Base-by-base conservation (phyloP, 352 stramenopile genomes). In the Phytophthora citrophthora region DNA sequence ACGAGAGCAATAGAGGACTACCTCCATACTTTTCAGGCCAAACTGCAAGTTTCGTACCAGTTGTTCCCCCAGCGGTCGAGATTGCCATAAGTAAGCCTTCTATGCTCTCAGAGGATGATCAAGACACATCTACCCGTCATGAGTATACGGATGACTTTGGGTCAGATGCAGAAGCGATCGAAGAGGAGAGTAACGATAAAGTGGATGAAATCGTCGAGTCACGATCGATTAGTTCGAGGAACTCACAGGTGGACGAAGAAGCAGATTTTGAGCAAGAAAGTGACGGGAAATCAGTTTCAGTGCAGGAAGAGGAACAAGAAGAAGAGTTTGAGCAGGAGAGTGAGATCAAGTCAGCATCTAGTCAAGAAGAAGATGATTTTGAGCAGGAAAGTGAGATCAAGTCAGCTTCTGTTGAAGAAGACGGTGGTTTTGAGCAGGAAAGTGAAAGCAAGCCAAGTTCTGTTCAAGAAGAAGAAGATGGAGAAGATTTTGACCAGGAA, bases 261-360 rank as follows among this genome's bases (percentile, higher is more conserved):
- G 47, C 51, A 34, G 40, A 46, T 5, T 32, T 52, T 24, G 53
- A 52, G 41, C 27, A 52, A 46, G 29, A 31, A 38, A 49, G 29
- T 3, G 40, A 68, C 11, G 51, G 41, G 15, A 32, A 51, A 8
- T 9, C 32, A 32, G 10, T 46, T 7, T 61, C 20, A 20, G 20
- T 41, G 6, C 20, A 36, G 16, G 52, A 61, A 15, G 59, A 59
- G 36, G 60, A 61, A 26, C 26, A 29, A 29, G 26, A 29, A 0
- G 72, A 89, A 8, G 78, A 78, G 3, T 89, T 89, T 23, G 59
- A 59, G 11, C 75, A 70, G 3, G 62, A 64, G 0, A 72, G 65
- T 13, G 58, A 72, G 39, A 41, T 13, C 15, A 29, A 29, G 6
- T 29, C 26, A 29, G 4, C 26, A 8, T 29, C 26, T 29, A 7